These are phyloP conservation scores for Coniella vitis DNA, from an alignment of 2,329 filamentous ascomycete genomes.

Conservation along the genomic window DNA sequence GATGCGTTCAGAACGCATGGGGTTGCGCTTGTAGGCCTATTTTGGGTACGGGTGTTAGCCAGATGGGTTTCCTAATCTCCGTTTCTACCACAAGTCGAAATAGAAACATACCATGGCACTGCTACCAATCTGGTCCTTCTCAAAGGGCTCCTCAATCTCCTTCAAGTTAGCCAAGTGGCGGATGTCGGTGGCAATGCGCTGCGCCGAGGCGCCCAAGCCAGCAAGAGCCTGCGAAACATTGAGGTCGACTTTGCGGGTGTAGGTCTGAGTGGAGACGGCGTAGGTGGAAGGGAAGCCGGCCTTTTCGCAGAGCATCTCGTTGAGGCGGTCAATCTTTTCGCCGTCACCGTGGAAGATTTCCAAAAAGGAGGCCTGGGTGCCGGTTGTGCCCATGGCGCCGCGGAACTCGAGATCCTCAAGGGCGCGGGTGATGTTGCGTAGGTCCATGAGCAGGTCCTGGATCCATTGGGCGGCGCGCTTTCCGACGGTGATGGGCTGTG, in stretches of 20 bases:
- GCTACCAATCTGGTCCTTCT: slow-evolving; percentile 61
- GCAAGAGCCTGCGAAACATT: slow-evolving; percentile 74
- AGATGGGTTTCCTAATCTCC: too few relatives aligned
- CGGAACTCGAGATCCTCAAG: slow-evolving; percentile 67
- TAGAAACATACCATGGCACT: slow-evolving; percentile 39
- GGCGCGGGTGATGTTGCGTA: slow-evolving; percentile 64
- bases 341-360: slow-evolving; percentile 46
- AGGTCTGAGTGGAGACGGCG: slow-evolving; percentile 59
- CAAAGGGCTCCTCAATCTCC: slow-evolving; percentile 63
- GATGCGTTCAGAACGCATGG: slow-evolving; percentile 44
- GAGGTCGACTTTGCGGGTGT: slow-evolving; percentile 73
- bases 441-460: slow-evolving; percentile 68
- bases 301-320: slow-evolving; percentile 49
- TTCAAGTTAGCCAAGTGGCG: slow-evolving; percentile 69
- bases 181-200: slow-evolving; percentile 69
- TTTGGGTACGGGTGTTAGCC: neutral
- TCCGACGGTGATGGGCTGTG: slow-evolving; percentile 56
- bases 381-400: slow-evolving; percentile 61
- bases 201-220: slow-evolving; percentile 71
- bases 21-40: slow-evolving; percentile 39
- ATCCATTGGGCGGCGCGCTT: slow-evolving; percentile 57
- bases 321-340: slow-evolving; percentile 46
- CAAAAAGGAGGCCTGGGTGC: slow-evolving; percentile 58
- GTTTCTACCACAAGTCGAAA: neutral
- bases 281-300: slow-evolving; percentile 47